Evolutionary conservation across 1,284 basidiomycete species (phyloP), one percentile per base, ranked within the genome.

Genomic region (Cryptococcus depauperatus): DNA sequence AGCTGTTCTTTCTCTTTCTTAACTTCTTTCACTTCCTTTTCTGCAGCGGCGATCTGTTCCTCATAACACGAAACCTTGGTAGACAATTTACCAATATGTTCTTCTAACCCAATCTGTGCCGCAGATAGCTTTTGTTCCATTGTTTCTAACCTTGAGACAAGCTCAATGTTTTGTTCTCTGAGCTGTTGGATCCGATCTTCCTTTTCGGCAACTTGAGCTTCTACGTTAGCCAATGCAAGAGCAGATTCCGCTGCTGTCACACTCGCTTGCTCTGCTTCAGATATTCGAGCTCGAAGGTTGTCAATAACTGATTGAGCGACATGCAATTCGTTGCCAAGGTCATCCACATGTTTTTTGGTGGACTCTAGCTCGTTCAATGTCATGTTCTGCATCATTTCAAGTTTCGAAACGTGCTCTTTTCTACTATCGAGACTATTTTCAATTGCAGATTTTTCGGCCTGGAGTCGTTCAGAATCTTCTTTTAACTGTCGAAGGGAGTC

Each of bases 1-100:
- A 52, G 16, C 22, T 35, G 37, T 19, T 46, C 23, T 28, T 46
- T 44, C 48, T 51, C 52, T 26, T n/a, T n/a, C n/a, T 27, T 22
- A 13, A 44, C 35, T 6, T 25, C 25, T 21, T 33, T 27, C 22
- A 41, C 25, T 33, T 45, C 35, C 3, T 34, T 34, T 18, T 35
- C 32, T 42, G 38, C 35, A 21, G 28, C 18, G 22, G 25, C 34
- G 10, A 43, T 29, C 25, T 47, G 43, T 22, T 33, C 35, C 29
- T 45, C 28, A 14, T 48, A 37, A 16, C 27, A 39, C 4, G 14
- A 33, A 18, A 50, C 30, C 29, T 41, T 46, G 19, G 3, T 28
- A 10, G 29, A 25, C 6, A 54, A 32, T 0, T 6, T 5, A 8
- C 13, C n/a, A 9, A 50, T 37, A 11, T 49, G 35, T 25, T 11